Percentiles rank a stretch among this genome's conserved stretches.
Conservation (phyloP, 2,329 filamentous ascomycete species). For the Ceratocystis eucalypticola region DNA sequence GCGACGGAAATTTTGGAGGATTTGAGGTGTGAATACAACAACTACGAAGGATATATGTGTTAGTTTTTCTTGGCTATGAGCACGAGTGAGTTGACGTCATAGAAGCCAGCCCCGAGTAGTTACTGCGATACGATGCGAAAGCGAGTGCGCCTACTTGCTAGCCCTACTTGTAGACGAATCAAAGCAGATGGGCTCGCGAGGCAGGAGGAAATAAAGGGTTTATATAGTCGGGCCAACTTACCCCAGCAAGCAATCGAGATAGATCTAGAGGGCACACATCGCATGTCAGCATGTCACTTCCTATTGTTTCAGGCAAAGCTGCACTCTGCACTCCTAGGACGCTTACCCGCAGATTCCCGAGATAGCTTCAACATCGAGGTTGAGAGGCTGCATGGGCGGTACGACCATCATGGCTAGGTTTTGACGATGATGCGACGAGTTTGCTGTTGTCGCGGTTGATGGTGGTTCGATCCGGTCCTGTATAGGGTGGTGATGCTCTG, state of each 20-base stretch:
- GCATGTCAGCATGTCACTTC: background rate
- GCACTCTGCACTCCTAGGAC: constrained; percentile 7
- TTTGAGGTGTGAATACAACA: constrained; percentile 93
- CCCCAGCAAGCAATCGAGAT: constrained; percentile 92
- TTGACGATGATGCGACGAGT: background rate
- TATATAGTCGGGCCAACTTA: constrained; percentile 19
- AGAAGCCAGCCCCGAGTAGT: background rate
- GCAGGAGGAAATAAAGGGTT: background rate
- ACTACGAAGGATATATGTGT: constrained; percentile 32
- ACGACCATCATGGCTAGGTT: constrained; percentile 5
- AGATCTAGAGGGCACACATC: constrained; percentile 40
- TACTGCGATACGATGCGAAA: background rate
- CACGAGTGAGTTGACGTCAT: background rate
- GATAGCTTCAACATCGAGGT: constrained; percentile 77
- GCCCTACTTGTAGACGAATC: background rate
- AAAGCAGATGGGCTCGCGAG: background rate
- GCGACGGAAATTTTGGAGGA: constrained; percentile 84
- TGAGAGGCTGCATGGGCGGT: constrained; percentile 42
- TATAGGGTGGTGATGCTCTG: background rate
- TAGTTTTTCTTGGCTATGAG: background rate
- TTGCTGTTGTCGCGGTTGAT: background rate
- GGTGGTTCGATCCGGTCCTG: background rate
- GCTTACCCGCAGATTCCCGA: constrained; percentile 77
- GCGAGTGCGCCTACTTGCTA: background rate
- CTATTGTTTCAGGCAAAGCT: background rate